Evolutionary conservation across 2,329 filamentous ascomycete species (phyloP), one percentile per base, ranked within the genome.

Genomic region (Cytospora chrysosperma): DNA sequence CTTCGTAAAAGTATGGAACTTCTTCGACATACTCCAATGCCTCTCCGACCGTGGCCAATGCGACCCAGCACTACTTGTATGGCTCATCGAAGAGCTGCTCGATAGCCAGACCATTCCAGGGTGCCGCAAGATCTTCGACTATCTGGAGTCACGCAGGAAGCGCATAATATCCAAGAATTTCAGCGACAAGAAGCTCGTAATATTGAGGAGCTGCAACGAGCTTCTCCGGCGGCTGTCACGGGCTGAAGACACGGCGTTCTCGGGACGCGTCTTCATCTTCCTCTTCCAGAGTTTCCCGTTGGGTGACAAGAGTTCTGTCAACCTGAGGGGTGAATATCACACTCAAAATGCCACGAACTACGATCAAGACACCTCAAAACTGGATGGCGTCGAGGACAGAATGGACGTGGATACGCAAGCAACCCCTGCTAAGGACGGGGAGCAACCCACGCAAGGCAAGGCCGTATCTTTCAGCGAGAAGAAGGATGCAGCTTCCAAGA

Each of bases 201-300:
- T 98, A 68, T 79, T 99, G n/a, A 85, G 95, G 71, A 91, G 90
- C 65, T 99, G 95, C 77, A 99, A 98, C 75, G 95, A 98, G 77
- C 82, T 99, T 19, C 81, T 99, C n/a, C 88, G 94, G 40, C 86
- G 95, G 53, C 82, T 99, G 2, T 98, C 95, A n/a, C 87, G 95
- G 62, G 94, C 95, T 4, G 93, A 98, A 74, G 95, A 99, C 75
- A 96, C 95, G 0, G 93, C 96, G 0, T 99, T 99, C 74, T 99
- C 95, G 72, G 95, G 95, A 19, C 86, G 95, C 47, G 95, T 99
- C 28, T 98, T 98, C 76, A 97, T 99, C 68, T 99, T 97, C 76
- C 86, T 99, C 73, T 99, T 98, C 76, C 95, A 99, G 75, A 96
- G 93, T 75, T 98, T 99, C 72, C 95, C 95, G 1, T 82, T 99